phyloP scores from a whole-genome alignment of 2,329 filamentous ascomycete species.

The Fusarium annulatum region DNA sequence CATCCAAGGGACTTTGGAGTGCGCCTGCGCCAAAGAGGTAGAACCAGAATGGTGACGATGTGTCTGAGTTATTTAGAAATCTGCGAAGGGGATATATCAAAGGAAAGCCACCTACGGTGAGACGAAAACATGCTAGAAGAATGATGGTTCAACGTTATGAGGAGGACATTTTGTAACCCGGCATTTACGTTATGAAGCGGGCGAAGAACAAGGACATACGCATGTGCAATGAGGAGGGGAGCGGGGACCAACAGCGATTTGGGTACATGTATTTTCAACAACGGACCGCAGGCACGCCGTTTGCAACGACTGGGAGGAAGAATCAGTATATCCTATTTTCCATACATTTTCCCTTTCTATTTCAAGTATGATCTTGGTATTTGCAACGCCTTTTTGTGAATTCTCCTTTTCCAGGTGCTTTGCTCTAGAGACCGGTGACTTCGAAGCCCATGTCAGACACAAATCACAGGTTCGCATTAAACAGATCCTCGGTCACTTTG shows the following conservation, averaged over 20 bases:
- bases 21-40: conserved; percentile 46
- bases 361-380: not conserved
- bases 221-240: not conserved
- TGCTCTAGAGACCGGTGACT: conserved; percentile 29
- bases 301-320: conserved; percentile 1
- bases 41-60: not conserved
- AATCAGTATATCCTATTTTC: conserved; percentile 9
- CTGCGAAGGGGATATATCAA: not conserved
- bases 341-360: not conserved
- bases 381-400: not conserved
- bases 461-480: not conserved
- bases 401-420: conserved; percentile 4
- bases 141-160: conserved; percentile 2
- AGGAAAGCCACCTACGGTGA: not conserved
- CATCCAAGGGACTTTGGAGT: conserved; percentile 72
- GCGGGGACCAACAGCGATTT: conserved; percentile 1
- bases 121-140: conserved; percentile 8
- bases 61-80: not conserved
- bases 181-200: not conserved
- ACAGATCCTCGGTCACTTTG: not conserved
- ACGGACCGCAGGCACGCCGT: conserved; percentile 35
- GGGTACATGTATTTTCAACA: conserved; percentile 9
- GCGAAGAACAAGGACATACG: not conserved
- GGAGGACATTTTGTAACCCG: not conserved
- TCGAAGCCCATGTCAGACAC: conserved; percentile 9